Conservation (phyloP, 2,329 filamentous ascomycete genomes). For the Cercospora brassicicola region DNA sequence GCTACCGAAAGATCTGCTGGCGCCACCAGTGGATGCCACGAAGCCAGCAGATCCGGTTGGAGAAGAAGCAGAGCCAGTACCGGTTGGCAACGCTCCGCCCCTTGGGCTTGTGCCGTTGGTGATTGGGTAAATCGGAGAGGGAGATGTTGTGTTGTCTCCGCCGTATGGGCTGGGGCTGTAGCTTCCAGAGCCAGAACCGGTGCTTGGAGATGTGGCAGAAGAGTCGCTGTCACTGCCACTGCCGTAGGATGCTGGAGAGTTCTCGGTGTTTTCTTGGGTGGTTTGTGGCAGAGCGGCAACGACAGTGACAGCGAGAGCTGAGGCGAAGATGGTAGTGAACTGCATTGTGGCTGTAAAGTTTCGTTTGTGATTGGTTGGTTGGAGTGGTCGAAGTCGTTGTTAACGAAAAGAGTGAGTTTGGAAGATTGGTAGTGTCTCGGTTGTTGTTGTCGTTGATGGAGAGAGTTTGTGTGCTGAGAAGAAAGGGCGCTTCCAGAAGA, state of each 20-base stretch:
- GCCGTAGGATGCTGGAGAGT: background rate
- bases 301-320: slow-evolving; percentile 15
- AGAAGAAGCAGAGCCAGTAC: slow-evolving; percentile 11
- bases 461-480: background rate
- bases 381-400: background rate
- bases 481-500: background rate
- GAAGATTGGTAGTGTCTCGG: background rate
- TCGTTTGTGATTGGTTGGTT: background rate
- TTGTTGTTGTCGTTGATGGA: slow-evolving; percentile 4
- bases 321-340: slow-evolving; percentile 20
- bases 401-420: background rate
- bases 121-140: slow-evolving; percentile 7
- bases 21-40: slow-evolving; percentile 10
- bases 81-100: slow-evolving; percentile 13
- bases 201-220: background rate
- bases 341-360: slow-evolving; percentile 12
- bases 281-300: slow-evolving; percentile 13
- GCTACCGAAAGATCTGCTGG: slow-evolving; percentile 8
- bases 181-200: background rate
- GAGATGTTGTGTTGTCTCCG: slow-evolving; percentile 1
- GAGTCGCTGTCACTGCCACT: background rate
- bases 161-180: background rate
- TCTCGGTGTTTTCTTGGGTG: background rate
- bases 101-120: slow-evolving; percentile 17
- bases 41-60: slow-evolving; percentile 13